Conservation (phyloP, 2,329 filamentous ascomycete genomes). For the Aspergillus sp. region DNA sequence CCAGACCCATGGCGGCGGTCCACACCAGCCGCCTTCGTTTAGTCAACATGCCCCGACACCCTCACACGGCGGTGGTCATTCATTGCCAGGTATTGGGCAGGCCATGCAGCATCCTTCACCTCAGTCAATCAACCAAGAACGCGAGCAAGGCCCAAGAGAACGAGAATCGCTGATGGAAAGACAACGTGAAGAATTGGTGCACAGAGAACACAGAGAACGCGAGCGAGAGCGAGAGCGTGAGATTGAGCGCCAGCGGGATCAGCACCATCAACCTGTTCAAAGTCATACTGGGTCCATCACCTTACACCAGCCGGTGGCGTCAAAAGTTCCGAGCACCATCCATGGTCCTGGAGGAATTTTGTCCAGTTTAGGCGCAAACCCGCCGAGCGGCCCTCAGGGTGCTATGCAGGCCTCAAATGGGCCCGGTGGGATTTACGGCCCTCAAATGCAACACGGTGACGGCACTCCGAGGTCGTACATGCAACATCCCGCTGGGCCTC, state of each 20-base stretch:
- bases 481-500: constrained; percentile 64
- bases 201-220: constrained; percentile 59
- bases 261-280: constrained; percentile 76
- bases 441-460: constrained; percentile 65
- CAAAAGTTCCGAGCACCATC: constrained; percentile 77
- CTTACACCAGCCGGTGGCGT: constrained; percentile 91
- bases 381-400: constrained; percentile 57
- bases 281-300: constrained; percentile 86
- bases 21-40: constrained; percentile 48
- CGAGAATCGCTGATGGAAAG: constrained; percentile 56
- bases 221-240: constrained; percentile 53
- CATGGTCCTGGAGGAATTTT: constrained; percentile 91
- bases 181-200: constrained; percentile 60
- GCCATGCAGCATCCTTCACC: constrained; percentile 49
- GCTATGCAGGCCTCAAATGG: constrained; percentile 64
- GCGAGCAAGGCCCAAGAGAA: constrained; percentile 58
- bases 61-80: constrained; percentile 42
- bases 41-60: constrained; percentile 46
- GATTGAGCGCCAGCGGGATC: constrained; percentile 58
- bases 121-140: constrained; percentile 48
- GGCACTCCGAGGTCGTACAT: constrained; percentile 59
- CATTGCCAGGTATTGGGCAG: constrained; percentile 47
- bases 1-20: constrained; percentile 47
- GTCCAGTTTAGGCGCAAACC: constrained; percentile 69
- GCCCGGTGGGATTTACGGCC: constrained; percentile 69